Conservation (phyloP, 179 eudicot genomes). For the Heliamphora pulchella region DNA sequence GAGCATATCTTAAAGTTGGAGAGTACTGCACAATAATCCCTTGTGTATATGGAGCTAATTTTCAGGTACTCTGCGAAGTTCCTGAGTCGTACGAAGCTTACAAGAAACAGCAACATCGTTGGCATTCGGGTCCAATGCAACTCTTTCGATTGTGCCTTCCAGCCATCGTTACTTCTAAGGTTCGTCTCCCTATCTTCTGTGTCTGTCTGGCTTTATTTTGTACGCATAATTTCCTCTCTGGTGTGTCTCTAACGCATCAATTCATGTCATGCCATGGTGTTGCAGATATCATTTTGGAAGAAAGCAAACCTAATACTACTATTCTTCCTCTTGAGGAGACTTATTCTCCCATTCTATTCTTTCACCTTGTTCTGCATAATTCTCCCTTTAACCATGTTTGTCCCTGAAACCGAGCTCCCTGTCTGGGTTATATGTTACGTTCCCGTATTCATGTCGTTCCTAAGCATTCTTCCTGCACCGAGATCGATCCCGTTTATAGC, state of each 20-base stretch:
- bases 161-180: conserved; percentile 53
- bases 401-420: conserved; percentile 73
- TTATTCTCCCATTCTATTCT: conserved; percentile 74
- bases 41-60: not conserved
- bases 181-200: conserved; percentile 1
- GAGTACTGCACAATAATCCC: conserved; percentile 9
- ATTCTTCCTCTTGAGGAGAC: conserved; percentile 62
- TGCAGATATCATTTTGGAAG: conserved; percentile 64
- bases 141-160: conserved; percentile 63
- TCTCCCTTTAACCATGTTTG: conserved; percentile 69
- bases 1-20: not conserved
- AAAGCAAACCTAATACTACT: conserved; percentile 64
- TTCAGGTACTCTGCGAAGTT: conserved; percentile 56
- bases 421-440: conserved; percentile 63
- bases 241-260: conserved; percentile 7
- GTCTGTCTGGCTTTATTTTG: not conserved
- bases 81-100: conserved; percentile 75
- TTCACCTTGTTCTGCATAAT: conserved; percentile 71
- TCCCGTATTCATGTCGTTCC: conserved; percentile 55
- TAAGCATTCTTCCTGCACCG: conserved; percentile 64
- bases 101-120: conserved; percentile 65
- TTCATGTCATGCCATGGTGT: not conserved
- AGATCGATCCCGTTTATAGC: conserved; percentile 66
- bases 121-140: conserved; percentile 88
- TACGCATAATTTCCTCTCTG: not conserved